These are phyloP conservation scores for Parasitella parasitica DNA, from an alignment of 371 early-diverging fungal genomes.

Conservation along the genomic window DNA sequence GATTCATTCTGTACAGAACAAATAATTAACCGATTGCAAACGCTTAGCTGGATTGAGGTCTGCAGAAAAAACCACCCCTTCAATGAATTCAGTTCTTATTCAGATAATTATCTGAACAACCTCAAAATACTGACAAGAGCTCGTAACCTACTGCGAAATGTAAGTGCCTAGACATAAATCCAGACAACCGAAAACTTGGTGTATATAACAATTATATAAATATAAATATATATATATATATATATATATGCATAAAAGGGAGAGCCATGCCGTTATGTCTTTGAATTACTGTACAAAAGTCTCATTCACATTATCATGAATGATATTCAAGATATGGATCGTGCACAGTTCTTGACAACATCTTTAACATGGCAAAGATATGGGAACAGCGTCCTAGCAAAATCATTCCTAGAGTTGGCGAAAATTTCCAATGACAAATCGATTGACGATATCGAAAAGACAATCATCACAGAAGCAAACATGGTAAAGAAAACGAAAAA, in stretches of 20 bases:
- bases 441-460: constrained; percentile 31
- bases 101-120: constrained; percentile 8
- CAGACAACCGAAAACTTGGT: no score
- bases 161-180: background rate
- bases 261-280: constrained; percentile 12
- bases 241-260: no score
- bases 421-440: constrained; percentile 8
- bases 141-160: constrained; percentile 9
- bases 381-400: constrained; percentile 21
- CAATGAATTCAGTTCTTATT: constrained; percentile 1
- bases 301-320: constrained; percentile 17
- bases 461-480: constrained; percentile 21
- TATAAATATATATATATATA: no score
- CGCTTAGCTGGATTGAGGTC: constrained; percentile 20
- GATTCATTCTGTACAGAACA: no score
- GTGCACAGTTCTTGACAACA: constrained; percentile 18
- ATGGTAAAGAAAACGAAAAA: constrained; percentile 20
- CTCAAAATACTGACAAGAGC: background rate
- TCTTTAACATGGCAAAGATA: constrained; percentile 24
- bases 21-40: no score
- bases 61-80: constrained; percentile 14
- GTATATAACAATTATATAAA: no score
- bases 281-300: constrained; percentile 19
- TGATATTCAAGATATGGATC: constrained; percentile 22
- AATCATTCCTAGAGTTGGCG: constrained; percentile 25